Evolutionary conservation across 352 stramenopile species (phyloP).

Genomic region (Discostella stelligera): DNA sequence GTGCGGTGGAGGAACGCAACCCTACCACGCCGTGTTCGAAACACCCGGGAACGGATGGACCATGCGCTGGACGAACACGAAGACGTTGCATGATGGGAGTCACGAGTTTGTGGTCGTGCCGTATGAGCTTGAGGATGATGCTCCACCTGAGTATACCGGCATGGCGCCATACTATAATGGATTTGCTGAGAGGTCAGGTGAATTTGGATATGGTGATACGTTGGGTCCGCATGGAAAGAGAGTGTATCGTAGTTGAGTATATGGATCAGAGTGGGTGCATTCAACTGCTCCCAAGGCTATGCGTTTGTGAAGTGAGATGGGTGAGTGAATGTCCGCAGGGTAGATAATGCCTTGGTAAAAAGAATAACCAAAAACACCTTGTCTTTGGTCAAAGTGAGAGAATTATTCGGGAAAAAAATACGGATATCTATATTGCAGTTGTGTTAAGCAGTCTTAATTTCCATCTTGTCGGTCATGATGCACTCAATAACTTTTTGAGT

Average conservation of each 20-base stretch:
- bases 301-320: neutral
- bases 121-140: slow-evolving; percentile 45
- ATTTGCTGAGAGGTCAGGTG: slow-evolving; percentile 23
- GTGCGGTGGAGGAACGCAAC: slow-evolving; percentile 58
- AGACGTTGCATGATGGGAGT: slow-evolving; percentile 67
- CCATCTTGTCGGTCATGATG: neutral
- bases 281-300: neutral
- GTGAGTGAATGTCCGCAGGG: neutral
- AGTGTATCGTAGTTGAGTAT: neutral
- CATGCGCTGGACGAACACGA: slow-evolving; percentile 53
- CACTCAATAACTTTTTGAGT: no score
- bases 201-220: slow-evolving; percentile 34
- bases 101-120: slow-evolving; percentile 55
- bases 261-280: neutral
- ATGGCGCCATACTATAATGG: slow-evolving; percentile 32
- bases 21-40: slow-evolving; percentile 59
- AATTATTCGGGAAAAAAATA: neutral
- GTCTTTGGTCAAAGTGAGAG: neutral
- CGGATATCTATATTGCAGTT: neutral
- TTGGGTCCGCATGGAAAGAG: slow-evolving; percentile 37
- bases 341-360: neutral
- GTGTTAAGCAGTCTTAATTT: neutral
- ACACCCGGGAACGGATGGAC: slow-evolving; percentile 57
- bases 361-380: neutral
- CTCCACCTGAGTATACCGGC: neutral